Percentiles rank a stretch among this genome's conserved stretches.
Conservation (phyloP, 495 filamentous ascomycete genomes). For the Xylaria acuta region DNA sequence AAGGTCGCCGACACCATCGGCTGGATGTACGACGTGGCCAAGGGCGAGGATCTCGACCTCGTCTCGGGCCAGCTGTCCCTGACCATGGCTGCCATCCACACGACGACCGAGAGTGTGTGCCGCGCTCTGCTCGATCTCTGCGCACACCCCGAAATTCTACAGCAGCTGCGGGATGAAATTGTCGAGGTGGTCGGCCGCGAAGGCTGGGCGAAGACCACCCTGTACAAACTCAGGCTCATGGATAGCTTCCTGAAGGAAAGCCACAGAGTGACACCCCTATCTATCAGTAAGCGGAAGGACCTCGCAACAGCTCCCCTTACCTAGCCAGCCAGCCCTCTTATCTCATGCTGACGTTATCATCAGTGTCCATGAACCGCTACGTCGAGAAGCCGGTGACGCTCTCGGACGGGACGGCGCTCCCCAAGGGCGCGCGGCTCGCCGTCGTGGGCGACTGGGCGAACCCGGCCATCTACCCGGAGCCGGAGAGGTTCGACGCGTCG, state of each 20-base stretch:
- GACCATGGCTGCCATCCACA: slow-evolving; percentile 47
- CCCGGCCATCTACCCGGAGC: slow-evolving; percentile 49
- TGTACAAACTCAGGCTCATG: slow-evolving; percentile 59
- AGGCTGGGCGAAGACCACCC: slow-evolving; percentile 53
- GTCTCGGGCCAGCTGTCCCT: slow-evolving; percentile 40
- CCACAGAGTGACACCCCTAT: slow-evolving; percentile 45
- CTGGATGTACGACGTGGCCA: slow-evolving; percentile 44
- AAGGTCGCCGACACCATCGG: slow-evolving; percentile 44
- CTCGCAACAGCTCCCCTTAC: not conserved
- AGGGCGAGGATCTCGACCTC: slow-evolving; percentile 36
- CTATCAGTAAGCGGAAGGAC: slow-evolving; percentile 37
- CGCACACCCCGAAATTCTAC: slow-evolving; percentile 44
- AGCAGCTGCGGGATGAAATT: slow-evolving; percentile 49
- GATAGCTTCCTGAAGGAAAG: slow-evolving; percentile 57
- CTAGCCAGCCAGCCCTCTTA: not conserved
- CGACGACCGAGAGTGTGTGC: slow-evolving; percentile 44
- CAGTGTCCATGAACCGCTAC: slow-evolving; percentile 53
- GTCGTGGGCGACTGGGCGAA: slow-evolving; percentile 49
- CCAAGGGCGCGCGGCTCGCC: slow-evolving; percentile 54
- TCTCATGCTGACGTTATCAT: slow-evolving; percentile 25
- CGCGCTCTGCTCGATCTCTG: slow-evolving; percentile 50
- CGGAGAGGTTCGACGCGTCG: slow-evolving; percentile 52
- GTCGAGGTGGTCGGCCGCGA: slow-evolving; percentile 43
- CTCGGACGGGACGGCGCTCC: slow-evolving; percentile 54
- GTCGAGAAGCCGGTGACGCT: slow-evolving; percentile 47